phyloP scores from a whole-genome alignment of 805 yeast species.

The Wickerhamiella allomyrinae region DNA sequence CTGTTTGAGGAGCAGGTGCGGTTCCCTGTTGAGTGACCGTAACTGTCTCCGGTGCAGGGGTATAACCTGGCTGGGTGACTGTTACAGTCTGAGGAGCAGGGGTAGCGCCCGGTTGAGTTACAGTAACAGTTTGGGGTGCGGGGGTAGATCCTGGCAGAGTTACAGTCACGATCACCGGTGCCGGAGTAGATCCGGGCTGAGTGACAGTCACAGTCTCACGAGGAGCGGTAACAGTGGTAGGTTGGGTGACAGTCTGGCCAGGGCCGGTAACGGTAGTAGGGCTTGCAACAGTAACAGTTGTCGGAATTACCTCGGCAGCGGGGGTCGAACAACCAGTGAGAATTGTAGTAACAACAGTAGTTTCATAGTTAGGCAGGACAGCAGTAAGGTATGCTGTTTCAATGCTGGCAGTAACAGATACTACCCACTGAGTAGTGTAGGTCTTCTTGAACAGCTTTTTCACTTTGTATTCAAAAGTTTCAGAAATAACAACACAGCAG shows the following conservation, averaged over 20 bases:
- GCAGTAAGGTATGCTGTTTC: slow-evolving; percentile 16
- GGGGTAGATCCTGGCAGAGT: slow-evolving; percentile 11
- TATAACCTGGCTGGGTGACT: slow-evolving; percentile 9
- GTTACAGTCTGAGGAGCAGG: slow-evolving; percentile 8
- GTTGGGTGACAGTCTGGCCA: slow-evolving; percentile 12
- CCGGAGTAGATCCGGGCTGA: slow-evolving; percentile 13
- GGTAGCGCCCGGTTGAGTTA: slow-evolving; percentile 9
- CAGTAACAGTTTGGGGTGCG: slow-evolving; percentile 11
- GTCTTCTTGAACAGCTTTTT: slow-evolving; percentile 2
- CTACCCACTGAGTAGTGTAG: slow-evolving; percentile 9
- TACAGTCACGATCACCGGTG: slow-evolving; percentile 10
- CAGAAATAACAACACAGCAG: slow-evolving; percentile 21
- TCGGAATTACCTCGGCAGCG: background rate
- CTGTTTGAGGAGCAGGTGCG: background rate
- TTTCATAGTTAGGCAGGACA: slow-evolving; percentile 39
- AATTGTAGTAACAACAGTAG: slow-evolving; percentile 24
- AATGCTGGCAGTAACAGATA: slow-evolving; percentile 11
- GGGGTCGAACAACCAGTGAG: slow-evolving; percentile 15
- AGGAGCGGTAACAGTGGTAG: slow-evolving; percentile 12
- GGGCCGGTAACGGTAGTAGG: slow-evolving; percentile 6
- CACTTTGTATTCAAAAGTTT: slow-evolving; percentile 16
- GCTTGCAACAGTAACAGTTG: slow-evolving; percentile 1
- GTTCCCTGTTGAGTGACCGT: slow-evolving; percentile 8
- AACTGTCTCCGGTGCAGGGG: slow-evolving; percentile 3
- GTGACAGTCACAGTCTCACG: slow-evolving; percentile 18